These are phyloP conservation scores for Phytopythium litorale DNA, from an alignment of 352 stramenopile genomes.

Conservation along the genomic window DNA sequence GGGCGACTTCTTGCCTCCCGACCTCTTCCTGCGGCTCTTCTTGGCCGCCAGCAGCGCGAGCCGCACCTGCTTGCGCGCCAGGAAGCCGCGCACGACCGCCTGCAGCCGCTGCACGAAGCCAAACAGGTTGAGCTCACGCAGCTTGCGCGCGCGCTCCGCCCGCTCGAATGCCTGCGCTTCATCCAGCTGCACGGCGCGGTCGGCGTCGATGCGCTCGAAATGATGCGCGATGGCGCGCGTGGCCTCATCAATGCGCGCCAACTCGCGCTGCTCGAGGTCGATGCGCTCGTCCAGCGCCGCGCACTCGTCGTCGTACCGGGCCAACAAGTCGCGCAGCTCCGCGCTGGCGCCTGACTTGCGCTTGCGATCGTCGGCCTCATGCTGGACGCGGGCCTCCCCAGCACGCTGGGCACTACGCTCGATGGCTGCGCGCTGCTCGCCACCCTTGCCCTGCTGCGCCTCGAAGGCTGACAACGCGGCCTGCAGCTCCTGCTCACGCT, in stretches of 20 bases:
- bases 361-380: conserved; percentile 52
- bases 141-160: conserved; percentile 20
- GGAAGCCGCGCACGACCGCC: conserved; percentile 53
- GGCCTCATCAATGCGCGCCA: conserved; percentile 27
- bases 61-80: conserved; percentile 33
- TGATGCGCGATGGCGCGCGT: conserved; percentile 28
- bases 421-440: conserved; percentile 30
- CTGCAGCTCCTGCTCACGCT: conserved; percentile 46
- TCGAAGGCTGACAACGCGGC: conserved; percentile 33
- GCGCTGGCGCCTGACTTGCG: conserved; percentile 27
- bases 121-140: conserved; percentile 47
- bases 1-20: conserved; percentile 15
- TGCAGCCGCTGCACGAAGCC: conserved; percentile 50
- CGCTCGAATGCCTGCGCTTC: conserved; percentile 36
- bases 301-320: conserved; percentile 52
- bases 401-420: conserved; percentile 23
- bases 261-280: conserved; percentile 21
- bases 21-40: conserved; percentile 15
- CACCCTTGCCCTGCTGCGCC: conserved; percentile 24
- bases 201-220: conserved; percentile 52
- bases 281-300: conserved; percentile 37
- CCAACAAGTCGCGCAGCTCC: conserved; percentile 45
- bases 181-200: conserved; percentile 45
- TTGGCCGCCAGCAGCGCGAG: conserved; percentile 22
- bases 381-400: conserved; percentile 34